Conservation (phyloP, 345 rosid genomes). For the Sonneratia caseolaris region DNA sequence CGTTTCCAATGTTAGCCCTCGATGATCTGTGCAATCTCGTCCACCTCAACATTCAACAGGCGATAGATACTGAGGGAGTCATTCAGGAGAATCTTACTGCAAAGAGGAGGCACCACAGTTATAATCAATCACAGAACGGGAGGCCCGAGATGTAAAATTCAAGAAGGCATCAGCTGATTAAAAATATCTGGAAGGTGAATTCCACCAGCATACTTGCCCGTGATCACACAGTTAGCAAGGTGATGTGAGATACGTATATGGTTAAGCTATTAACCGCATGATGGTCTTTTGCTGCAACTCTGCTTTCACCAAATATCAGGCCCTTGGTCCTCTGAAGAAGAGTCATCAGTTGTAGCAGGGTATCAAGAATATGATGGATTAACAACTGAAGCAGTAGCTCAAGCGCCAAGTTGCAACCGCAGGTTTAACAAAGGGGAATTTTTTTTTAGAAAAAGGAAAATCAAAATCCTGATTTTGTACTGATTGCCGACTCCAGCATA, state of each 20-base stretch:
- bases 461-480: not conserved
- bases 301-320: not conserved
- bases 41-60: constrained; percentile 47
- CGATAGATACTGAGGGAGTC: constrained; percentile 37
- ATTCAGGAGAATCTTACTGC: constrained; percentile 39
- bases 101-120: constrained; percentile 32
- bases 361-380: not conserved
- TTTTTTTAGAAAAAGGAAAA: not conserved
- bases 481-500: not conserved
- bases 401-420: not conserved
- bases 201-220: not conserved
- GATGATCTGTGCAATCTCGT: constrained; percentile 63
- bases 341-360: not conserved
- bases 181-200: not conserved
- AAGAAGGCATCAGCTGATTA: not conserved
- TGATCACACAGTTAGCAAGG: not conserved
- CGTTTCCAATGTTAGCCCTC: constrained; percentile 86
- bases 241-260: not conserved
- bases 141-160: constrained; percentile 31
- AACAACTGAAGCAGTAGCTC: not conserved
- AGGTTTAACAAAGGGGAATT: not conserved
- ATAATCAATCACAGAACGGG: constrained; percentile 59
- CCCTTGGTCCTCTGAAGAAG: not conserved
- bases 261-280: not conserved
- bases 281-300: not conserved